A percentile compares a stretch with the other conserved stretches of the same genome.
Conservation (phyloP, 163 green algal species). For the Coccomyxa subellipsoidea region DNA sequence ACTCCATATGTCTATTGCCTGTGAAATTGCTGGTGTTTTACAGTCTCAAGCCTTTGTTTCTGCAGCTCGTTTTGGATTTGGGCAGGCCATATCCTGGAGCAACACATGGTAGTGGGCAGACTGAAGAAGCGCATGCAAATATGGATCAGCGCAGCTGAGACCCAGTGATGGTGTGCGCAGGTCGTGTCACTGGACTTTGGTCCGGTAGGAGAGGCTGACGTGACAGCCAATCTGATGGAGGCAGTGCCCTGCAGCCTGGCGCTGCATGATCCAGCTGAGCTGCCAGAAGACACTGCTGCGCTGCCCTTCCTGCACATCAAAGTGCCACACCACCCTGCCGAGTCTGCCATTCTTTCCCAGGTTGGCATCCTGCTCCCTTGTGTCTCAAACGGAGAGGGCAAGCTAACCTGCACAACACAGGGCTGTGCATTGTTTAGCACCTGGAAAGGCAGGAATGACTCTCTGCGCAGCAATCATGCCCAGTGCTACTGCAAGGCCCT, state of each 20-base stretch:
- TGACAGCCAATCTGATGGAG: conserved; percentile 46
- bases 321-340: conserved; percentile 11
- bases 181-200: conserved; percentile 45
- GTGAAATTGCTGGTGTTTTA: too few species aligned
- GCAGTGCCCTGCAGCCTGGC: conserved; percentile 23
- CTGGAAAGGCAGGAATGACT: neutral
- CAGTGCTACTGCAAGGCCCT: too few species aligned
- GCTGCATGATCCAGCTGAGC: conserved; percentile 12
- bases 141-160: neutral
- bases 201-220: conserved; percentile 41
- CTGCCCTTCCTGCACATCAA: conserved; percentile 50
- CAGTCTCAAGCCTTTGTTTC: too few species aligned
- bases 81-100: too few species aligned
- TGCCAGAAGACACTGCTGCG: conserved; percentile 11
- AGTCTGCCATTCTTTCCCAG: neutral
- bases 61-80: too few species aligned
- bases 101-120: too few species aligned
- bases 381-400: neutral
- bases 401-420: neutral
- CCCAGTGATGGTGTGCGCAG: neutral
- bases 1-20: too few species aligned
- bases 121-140: too few species aligned
- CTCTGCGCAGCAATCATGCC: too few species aligned
- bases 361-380: neutral
- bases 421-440: neutral